Evolutionary conservation across 345 rosid genomes (phyloP), one percentile per base, ranked within the genome.

Genomic region (Hirschfeldia incana): DNA sequence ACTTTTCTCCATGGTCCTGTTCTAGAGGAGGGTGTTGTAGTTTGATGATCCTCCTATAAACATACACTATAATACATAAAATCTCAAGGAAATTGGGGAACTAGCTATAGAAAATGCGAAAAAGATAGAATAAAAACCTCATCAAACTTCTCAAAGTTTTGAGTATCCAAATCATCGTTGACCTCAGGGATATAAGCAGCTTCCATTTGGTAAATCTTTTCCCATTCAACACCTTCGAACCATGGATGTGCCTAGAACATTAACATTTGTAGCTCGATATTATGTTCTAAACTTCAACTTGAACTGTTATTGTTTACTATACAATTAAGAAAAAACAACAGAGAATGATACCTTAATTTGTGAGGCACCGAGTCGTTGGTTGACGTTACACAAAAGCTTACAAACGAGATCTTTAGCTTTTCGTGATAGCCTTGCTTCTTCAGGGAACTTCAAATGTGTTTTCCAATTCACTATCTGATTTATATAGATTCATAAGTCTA

Each of bases 371-470:
- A 92, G 75, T 83, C 98, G 90, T 67, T 89, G 91, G 79, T 70
- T 84, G 71, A 94, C 98, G 69, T 86, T 90, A 69, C 98, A 92
- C 77, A 92, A 86, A 72, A 94, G 95, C 79, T 85, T 89, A 84
- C 88, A 81, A 69, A 90, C 76, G 34, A 94, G 80, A 82, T 94
- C 97, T 77, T 85, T 87, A 74, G 97, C 97, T 78, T 75, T 89
- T 17, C 82, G 75, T 78, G 98, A 86, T 80, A 94, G 83, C 76
- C 72, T 89, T 76, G 91, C 97, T 86, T 94, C 98, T 84, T 89
- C 94, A 66, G 97, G 98, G 78, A 91, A 92, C 88, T 94, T 94
- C 84, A 94, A 81, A 87, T 92, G 97, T 61, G 91, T 88, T 91
- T 73, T 94, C 98, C 98, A 91, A 78, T 92, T 89, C 57, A 94